Conservation (phyloP, 306 rosid genomes). For the Astragalus glycyphyllos region DNA sequence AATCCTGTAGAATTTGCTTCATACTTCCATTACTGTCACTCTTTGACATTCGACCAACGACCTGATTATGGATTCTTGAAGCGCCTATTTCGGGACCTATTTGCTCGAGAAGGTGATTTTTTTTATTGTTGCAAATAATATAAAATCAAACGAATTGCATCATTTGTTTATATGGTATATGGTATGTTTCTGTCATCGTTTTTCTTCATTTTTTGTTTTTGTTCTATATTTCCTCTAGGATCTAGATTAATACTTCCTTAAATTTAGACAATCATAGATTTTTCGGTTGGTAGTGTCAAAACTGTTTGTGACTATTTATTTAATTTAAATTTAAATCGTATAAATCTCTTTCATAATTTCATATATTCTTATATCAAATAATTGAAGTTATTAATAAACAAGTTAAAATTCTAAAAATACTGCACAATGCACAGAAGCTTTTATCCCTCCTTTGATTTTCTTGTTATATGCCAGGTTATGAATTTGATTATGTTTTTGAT, state of each 20-base stretch:
- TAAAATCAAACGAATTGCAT: not conserved
- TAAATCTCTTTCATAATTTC: too few relatives aligned
- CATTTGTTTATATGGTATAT: not conserved
- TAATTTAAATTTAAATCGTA: too few relatives aligned
- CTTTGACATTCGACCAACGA: constrained; percentile 92
- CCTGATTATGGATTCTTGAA: constrained; percentile 99
- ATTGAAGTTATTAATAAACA: too few relatives aligned
- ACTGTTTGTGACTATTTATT: too few relatives aligned
- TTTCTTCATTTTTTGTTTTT: too few relatives aligned
- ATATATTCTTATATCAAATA: too few relatives aligned
- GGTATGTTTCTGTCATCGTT: not conserved
- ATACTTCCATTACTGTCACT: constrained; percentile 93
- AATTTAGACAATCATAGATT: not conserved
- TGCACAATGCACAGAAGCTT: not conserved
- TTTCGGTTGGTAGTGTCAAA: not conserved
- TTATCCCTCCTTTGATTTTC: constrained; percentile 18
- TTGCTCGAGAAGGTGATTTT: constrained; percentile 78
- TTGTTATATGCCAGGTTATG: constrained; percentile 66
- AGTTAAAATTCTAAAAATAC: too few relatives aligned
- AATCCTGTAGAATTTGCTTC: constrained; percentile 95
- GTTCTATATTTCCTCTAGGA: too few relatives aligned
- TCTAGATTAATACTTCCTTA: not conserved
- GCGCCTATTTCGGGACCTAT: constrained; percentile 85
- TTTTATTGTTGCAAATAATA: constrained; percentile 5
- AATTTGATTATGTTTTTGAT: constrained; percentile 86